Conservation (phyloP, 192 early-diverging fungal genomes). For the Entophlyctis helioformis region DNA sequence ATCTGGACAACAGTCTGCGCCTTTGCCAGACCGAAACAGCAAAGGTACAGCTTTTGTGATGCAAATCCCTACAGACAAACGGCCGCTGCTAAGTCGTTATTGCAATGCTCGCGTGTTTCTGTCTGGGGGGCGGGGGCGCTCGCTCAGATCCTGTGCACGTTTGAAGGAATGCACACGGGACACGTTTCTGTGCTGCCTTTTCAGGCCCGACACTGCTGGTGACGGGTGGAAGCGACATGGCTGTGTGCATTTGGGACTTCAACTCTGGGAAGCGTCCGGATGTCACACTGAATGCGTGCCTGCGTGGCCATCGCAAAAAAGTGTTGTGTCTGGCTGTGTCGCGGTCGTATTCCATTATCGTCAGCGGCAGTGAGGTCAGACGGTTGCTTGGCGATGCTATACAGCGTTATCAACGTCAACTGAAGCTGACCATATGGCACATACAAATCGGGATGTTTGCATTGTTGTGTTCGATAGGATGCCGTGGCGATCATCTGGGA, state of each 20-base stretch:
- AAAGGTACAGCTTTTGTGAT: not conserved
- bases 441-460: too few relatives aligned
- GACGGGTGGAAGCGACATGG: constrained; percentile 2
- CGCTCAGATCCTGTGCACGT: too few relatives aligned
- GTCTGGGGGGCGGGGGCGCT: not conserved
- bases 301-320: constrained; percentile 4
- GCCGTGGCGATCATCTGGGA: constrained; percentile 5
- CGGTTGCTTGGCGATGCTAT: too few relatives aligned
- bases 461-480: too few relatives aligned
- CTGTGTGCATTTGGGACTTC: constrained; percentile 7
- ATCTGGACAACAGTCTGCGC: constrained; percentile 4
- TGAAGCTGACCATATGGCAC: too few relatives aligned
- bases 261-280: not conserved
- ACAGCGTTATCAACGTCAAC: too few relatives aligned
- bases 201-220: not conserved
- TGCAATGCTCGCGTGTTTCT: not conserved
- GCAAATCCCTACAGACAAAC: too few relatives aligned
- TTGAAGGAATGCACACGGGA: too few relatives aligned
- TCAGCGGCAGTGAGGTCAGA: constrained; percentile 5
- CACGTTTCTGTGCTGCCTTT: not conserved
- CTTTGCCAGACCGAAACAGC: constrained; percentile 1
- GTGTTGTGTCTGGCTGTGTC: constrained; percentile 3
- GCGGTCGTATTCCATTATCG: constrained; percentile 3
- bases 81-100: not conserved
- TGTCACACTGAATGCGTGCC: not conserved